Conservation (phyloP, 2,329 filamentous ascomycete genomes). For the Penicillium digitatum region DNA sequence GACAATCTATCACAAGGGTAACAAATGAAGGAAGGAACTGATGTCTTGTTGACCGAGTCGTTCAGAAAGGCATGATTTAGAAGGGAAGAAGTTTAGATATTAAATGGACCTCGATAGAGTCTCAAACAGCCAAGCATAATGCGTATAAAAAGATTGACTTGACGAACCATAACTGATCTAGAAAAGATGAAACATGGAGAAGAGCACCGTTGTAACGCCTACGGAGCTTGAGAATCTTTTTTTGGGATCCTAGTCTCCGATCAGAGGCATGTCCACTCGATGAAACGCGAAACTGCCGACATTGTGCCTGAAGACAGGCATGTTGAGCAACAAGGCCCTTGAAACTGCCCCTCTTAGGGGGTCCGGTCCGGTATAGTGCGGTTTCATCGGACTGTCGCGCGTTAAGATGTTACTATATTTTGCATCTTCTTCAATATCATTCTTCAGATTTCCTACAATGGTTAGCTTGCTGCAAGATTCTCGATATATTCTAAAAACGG, state of each 20-base stretch:
- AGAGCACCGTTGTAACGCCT: slow-evolving; percentile 34
- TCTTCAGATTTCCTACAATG: slow-evolving; percentile 27
- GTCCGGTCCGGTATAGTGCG: slow-evolving; percentile 20
- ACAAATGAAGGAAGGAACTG: slow-evolving; percentile 19
- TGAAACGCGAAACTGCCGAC: slow-evolving; percentile 29
- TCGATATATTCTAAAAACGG: slow-evolving; percentile 28
- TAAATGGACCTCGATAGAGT: slow-evolving; percentile 35
- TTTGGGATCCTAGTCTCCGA: slow-evolving; percentile 26
- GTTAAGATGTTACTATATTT: slow-evolving; percentile 42
- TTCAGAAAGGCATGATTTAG: slow-evolving; percentile 20
- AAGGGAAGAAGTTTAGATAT: slow-evolving; percentile 31
- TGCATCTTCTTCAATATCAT: slow-evolving; percentile 28
- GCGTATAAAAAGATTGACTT: slow-evolving; percentile 29
- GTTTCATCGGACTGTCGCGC: slow-evolving; percentile 40
- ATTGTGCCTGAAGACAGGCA: slow-evolving; percentile 15
- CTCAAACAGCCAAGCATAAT: slow-evolving; percentile 19
- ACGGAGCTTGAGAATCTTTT: slow-evolving; percentile 26
- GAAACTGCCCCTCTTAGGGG: slow-evolving; percentile 21
- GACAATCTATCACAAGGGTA: slow-evolving; percentile 11
- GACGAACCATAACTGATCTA: slow-evolving; percentile 27
- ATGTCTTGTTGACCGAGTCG: slow-evolving; percentile 6
- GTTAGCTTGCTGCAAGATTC: slow-evolving; percentile 24
- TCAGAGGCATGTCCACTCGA: slow-evolving; percentile 19
- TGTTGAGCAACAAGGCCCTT: slow-evolving; percentile 24
- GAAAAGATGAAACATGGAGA: slow-evolving; percentile 41